These are phyloP conservation scores for Favolaschia claudopus DNA, from an alignment of 768 basidiomycete species.

Conservation along the genomic window DNA sequence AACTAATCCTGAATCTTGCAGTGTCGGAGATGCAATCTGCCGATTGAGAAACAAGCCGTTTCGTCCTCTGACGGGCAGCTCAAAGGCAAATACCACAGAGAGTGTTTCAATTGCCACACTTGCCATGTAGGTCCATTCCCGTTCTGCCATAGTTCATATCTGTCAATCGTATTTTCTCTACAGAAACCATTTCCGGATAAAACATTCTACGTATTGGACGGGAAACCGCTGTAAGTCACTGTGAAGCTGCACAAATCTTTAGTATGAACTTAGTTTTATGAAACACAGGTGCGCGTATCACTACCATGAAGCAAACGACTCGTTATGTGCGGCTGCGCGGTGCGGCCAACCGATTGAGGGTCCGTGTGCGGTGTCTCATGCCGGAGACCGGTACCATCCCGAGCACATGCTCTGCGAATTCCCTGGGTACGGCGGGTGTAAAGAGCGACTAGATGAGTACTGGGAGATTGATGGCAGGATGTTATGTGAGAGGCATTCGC, in stretches of 20 bases:
- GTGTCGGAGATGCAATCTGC: conserved; percentile 87
- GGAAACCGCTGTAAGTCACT: conserved; percentile 87
- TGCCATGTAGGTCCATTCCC: conserved; percentile 67
- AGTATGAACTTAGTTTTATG: too few species aligned
- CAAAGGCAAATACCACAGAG: conserved; percentile 93
- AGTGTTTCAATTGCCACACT: conserved; percentile 87
- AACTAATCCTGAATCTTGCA: conserved; percentile 39
- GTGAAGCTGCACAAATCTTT: too few species aligned
- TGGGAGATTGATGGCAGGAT: conserved; percentile 89
- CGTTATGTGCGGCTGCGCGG: conserved; percentile 77
- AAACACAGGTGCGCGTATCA: conserved; percentile 95
- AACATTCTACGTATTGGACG: conserved; percentile 90
- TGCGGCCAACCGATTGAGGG: conserved; percentile 95
- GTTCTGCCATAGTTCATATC: neutral
- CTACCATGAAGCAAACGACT: conserved; percentile 92
- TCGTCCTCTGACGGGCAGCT: conserved; percentile 92
- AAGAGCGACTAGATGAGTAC: conserved; percentile 76
- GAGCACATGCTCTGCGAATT: conserved; percentile 89
- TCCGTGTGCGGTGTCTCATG: conserved; percentile 87
- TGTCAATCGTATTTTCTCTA: too few species aligned
- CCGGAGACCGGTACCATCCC: conserved; percentile 85
- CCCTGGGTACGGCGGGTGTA: conserved; percentile 54
- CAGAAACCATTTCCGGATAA: conserved; percentile 92
- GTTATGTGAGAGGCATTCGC: conserved; percentile 86
- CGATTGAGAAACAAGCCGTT: conserved; percentile 92